These are phyloP conservation scores for Teratosphaeria pseudoeucalypti DNA, from an alignment of 2,329 filamentous ascomycete genomes.

Conservation along the genomic window DNA sequence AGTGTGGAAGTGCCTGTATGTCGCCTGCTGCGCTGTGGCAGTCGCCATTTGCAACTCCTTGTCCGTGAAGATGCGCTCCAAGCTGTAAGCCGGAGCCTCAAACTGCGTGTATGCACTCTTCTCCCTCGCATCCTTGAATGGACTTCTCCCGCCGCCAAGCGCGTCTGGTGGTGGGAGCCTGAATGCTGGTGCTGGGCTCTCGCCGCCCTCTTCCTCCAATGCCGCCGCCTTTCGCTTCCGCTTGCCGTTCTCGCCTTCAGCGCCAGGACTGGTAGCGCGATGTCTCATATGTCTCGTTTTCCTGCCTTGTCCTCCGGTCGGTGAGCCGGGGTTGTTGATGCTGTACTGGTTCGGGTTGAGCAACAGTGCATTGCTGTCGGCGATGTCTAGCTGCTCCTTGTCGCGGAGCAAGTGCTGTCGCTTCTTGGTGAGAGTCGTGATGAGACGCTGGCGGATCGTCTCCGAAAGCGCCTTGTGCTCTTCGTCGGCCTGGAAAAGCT, in stretches of 20 bases:
- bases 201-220: conserved; percentile 47
- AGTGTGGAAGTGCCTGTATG: conserved; percentile 48
- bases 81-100: conserved; percentile 48
- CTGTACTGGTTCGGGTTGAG: conserved; percentile 57
- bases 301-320: conserved; percentile 43
- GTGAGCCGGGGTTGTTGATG: conserved; percentile 53
- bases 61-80: conserved; percentile 56
- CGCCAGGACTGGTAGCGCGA: conserved; percentile 28
- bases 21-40: conserved; percentile 50
- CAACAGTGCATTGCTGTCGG: conserved; percentile 54
- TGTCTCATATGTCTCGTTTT: conserved; percentile 55
- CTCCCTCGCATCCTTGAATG: conserved; percentile 44
- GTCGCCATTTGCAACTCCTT: conserved; percentile 55
- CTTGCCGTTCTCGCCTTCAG: conserved; percentile 35
- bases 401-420: conserved; percentile 49
- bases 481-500: conserved; percentile 51
- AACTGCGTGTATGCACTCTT: conserved; percentile 45
- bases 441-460: conserved; percentile 52
- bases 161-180: conserved; percentile 30
- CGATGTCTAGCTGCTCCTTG: conserved; percentile 57
- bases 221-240: conserved; percentile 48
- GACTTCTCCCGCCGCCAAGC: conserved; percentile 37
- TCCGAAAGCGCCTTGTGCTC: conserved; percentile 49
- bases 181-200: conserved; percentile 45
- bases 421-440: conserved; percentile 47